phyloP scores from a whole-genome alignment of 2,329 filamentous ascomycete genomes.

The Stagonosporopsis vannaccii region DNA sequence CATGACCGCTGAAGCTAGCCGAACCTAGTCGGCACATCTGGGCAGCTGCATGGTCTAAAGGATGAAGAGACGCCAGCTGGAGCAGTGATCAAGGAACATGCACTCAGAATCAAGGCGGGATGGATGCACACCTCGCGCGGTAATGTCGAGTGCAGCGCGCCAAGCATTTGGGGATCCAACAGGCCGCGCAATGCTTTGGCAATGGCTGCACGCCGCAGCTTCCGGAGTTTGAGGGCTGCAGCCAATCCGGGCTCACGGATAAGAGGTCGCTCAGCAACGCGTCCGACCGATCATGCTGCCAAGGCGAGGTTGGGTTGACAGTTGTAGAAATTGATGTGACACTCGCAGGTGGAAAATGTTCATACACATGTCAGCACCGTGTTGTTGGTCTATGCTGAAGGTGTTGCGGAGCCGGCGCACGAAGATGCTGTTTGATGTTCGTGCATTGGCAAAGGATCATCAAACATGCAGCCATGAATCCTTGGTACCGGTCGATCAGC shows the following conservation, averaged over 20 bases:
- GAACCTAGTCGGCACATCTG: too few species aligned
- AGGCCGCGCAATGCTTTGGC: slow-evolving; percentile 10
- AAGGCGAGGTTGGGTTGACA: neutral
- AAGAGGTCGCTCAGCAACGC: neutral
- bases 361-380: neutral
- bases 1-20: too few species aligned
- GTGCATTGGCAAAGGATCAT: slow-evolving; percentile 11
- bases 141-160: neutral
- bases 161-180: neutral
- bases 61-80: neutral
- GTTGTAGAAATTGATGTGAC: too few species aligned
- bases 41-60: neutral
- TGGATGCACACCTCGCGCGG: neutral
- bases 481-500: slow-evolving; percentile 5
- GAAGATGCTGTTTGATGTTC: neutral
- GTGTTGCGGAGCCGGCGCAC: neutral
- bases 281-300: slow-evolving; percentile 5
- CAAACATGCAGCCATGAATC: slow-evolving; percentile 3
- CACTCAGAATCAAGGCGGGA: neutral
- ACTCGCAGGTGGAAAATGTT: neutral
- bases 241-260: slow-evolving; percentile 11
- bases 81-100: neutral
- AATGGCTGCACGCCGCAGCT: slow-evolving; percentile 2
- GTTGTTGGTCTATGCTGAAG: neutral
- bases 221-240: neutral